These are phyloP conservation scores for Alternaria arborescens DNA, from an alignment of 2,329 filamentous ascomycete species.

Conservation along the genomic window DNA sequence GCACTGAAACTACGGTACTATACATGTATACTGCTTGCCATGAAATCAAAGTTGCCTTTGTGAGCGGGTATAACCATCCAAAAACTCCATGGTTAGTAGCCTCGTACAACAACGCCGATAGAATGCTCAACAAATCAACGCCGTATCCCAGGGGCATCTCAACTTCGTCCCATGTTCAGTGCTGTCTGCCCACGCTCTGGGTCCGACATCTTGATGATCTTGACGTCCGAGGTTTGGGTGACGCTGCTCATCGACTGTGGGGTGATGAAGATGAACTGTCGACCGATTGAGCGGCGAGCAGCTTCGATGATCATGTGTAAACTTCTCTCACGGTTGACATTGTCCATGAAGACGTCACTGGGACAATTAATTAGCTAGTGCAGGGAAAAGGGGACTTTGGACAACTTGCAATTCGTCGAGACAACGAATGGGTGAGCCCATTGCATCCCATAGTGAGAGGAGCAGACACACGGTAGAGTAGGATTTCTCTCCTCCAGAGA, in stretches of 20 bases:
- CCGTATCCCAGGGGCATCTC: background rate
- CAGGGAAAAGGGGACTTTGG: background rate
- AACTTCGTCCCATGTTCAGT: slow-evolving; percentile 41
- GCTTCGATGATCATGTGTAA: slow-evolving; percentile 93
- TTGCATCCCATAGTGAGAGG: slow-evolving; percentile 94
- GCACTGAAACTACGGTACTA: background rate
- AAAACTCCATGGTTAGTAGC: slow-evolving; percentile 9
- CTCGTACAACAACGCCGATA: slow-evolving; percentile 1
- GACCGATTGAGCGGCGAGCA: slow-evolving; percentile 83
- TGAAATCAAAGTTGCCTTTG: slow-evolving; percentile 15
- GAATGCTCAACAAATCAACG: background rate
- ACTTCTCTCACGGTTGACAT: slow-evolving; percentile 90
- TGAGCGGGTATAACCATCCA: slow-evolving; percentile 31
- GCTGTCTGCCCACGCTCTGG: slow-evolving; percentile 61
- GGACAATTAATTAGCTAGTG: slow-evolving; percentile 27
- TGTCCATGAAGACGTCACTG: slow-evolving; percentile 97
- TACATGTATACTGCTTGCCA: background rate
- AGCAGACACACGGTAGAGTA: slow-evolving; percentile 96
- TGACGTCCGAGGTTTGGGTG: slow-evolving; percentile 69
- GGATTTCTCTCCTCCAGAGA: slow-evolving; percentile 96
- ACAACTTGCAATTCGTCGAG: slow-evolving; percentile 84
- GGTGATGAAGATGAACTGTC: slow-evolving; percentile 96
- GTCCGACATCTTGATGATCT: slow-evolving; percentile 73
- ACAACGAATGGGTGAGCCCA: slow-evolving; percentile 93
- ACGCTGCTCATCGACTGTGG: slow-evolving; percentile 77